Conservation (phyloP, 306 rosid genomes). For the Rosa multiflora region DNA sequence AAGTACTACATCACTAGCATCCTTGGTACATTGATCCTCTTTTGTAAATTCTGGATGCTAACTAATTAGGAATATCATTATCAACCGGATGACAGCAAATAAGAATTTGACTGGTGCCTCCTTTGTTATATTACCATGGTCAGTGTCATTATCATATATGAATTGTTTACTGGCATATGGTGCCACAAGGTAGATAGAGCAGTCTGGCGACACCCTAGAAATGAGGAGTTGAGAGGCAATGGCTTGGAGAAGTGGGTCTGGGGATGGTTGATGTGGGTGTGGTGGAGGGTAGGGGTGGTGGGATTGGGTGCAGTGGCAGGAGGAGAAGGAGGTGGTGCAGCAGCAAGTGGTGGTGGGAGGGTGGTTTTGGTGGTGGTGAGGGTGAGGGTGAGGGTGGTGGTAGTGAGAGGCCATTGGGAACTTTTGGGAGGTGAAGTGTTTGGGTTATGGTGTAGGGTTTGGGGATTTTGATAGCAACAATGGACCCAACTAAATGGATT, state of each 20-base stretch:
- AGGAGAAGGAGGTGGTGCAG: conserved; percentile 32
- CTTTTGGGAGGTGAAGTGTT: background rate
- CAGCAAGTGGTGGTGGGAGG: conserved; percentile 27
- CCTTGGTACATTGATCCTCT: too few species aligned
- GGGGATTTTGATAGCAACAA: background rate
- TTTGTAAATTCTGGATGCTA: too few species aligned
- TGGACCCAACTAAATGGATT: background rate
- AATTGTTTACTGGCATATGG: too few species aligned
- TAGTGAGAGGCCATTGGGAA: conserved; percentile 60
- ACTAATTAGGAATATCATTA: too few species aligned
- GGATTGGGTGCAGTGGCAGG: conserved; percentile 32
- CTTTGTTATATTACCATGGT: too few species aligned
- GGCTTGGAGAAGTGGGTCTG: conserved; percentile 57
- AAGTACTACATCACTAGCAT: too few species aligned
- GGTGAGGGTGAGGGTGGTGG: conserved; percentile 33
- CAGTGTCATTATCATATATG: too few species aligned
- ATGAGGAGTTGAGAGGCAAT: conserved; percentile 49
- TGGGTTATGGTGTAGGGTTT: conserved; percentile 9
- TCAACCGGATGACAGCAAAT: too few species aligned
- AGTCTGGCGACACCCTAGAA: background rate
- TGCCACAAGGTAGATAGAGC: too few species aligned
- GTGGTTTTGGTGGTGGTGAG: conserved; percentile 22
- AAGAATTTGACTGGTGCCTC: too few species aligned
- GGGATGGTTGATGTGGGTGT: conserved; percentile 27
- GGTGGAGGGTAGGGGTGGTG: conserved; percentile 35